Percentiles rank a stretch among this genome's conserved stretches.
Evolutionary conservation across 108 stramenopile species (phyloP).

Genomic region (Hondaea fermentalgiana): DNA sequence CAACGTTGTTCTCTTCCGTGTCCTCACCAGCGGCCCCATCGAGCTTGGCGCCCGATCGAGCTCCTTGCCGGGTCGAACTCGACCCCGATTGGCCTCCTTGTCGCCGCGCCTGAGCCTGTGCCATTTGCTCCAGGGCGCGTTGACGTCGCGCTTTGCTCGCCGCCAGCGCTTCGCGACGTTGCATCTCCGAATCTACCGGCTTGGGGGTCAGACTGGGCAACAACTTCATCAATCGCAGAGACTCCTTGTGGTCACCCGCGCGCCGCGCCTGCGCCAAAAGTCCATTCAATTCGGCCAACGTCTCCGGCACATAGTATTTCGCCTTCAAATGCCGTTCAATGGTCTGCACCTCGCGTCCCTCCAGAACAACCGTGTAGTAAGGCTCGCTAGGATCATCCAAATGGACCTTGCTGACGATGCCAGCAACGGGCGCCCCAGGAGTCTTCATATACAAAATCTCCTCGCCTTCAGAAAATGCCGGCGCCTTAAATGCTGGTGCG

Average conservation of each 20-base stretch:
- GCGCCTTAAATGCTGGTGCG: neutral
- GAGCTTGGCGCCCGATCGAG: neutral
- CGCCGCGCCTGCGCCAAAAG: neutral
- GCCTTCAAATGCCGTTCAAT: neutral
- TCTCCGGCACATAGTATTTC: neutral
- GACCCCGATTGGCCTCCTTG: neutral
- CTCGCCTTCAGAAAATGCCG: neutral
- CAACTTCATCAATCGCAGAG: neutral
- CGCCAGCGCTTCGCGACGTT: neutral
- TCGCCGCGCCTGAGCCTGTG: neutral
- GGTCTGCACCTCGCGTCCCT: neutral
- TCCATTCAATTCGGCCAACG: neutral
- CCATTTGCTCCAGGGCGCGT: neutral
- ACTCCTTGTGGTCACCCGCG: constrained; percentile 7
- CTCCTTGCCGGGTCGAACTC: neutral
- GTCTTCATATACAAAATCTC: neutral
- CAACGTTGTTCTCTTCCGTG: too few species aligned
- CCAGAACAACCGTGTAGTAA: neutral
- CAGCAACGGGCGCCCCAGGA: neutral
- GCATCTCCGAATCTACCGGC: neutral
- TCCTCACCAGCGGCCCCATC: neutral
- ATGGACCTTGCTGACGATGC: neutral
- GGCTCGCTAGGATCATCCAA: neutral
- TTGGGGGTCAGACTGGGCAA: neutral
- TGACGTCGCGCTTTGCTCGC: neutral